Percentiles rank a stretch among this genome's conserved stretches.
phyloP scores from a whole-genome alignment of 1,139 yeast species.

The Debaryomycetaceae sp. region DNA sequence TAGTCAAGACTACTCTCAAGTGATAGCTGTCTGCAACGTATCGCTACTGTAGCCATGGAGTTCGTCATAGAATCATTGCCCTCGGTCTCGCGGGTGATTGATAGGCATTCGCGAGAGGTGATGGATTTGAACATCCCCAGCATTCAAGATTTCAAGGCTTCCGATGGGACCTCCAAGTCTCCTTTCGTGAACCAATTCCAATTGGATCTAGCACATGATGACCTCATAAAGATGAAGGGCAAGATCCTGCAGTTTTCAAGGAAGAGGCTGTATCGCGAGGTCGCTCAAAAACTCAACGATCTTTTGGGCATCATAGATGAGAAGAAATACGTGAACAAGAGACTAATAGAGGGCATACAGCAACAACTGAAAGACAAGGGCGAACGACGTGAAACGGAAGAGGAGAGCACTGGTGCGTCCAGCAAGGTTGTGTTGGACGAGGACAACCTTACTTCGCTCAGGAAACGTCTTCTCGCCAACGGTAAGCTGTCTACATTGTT shows the following conservation, averaged over 20 bases:
- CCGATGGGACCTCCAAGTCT: slow-evolving; percentile 9
- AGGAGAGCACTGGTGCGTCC: background rate
- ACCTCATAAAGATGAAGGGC: slow-evolving; percentile 5
- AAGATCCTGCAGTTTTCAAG: slow-evolving; percentile 9
- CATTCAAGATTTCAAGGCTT: background rate
- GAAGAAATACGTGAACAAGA: slow-evolving; percentile 17
- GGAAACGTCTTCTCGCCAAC: slow-evolving; percentile 26
- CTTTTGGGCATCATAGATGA: slow-evolving; percentile 21
- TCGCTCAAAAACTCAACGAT: slow-evolving; percentile 8
- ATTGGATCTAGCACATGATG: slow-evolving; percentile 15
- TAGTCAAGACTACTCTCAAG: too few species aligned
- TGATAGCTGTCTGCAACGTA: too few species aligned
- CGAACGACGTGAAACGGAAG: slow-evolving; percentile 1
- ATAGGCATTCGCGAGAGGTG: slow-evolving; percentile 1
- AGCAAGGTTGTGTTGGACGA: slow-evolving; percentile 7
- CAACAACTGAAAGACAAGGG: slow-evolving; percentile 3
- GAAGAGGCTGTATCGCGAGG: slow-evolving; percentile 9
- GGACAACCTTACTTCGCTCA: slow-evolving; percentile 20
- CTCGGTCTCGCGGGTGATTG: slow-evolving; percentile 6
- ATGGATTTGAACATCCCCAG: slow-evolving; percentile 2
- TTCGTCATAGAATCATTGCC: slow-evolving; percentile 8
- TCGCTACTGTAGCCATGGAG: slow-evolving; percentile 8
- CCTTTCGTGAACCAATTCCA: slow-evolving; percentile 23
- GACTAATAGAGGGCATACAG: slow-evolving; percentile 11
- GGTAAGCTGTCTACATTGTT: slow-evolving; percentile 12